Evolutionary conservation across 106 monocot genomes (phyloP).

Genomic region (Posidonia australis): DNA sequence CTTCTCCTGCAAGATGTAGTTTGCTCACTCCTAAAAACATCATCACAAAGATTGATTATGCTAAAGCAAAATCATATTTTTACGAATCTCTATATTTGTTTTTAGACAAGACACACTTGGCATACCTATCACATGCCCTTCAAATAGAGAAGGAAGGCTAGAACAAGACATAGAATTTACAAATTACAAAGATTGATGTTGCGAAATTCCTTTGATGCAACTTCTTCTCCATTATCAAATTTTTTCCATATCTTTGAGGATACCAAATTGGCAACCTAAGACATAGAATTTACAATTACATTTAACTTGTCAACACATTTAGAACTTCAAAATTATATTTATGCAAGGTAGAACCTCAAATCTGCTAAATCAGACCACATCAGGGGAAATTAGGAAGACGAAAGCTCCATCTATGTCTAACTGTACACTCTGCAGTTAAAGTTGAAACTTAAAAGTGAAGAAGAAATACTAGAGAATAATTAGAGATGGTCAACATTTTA

Average conservation of each 20-base stretch:
- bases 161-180: no score
- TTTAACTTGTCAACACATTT: not conserved
- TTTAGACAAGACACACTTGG: not conserved
- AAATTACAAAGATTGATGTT: constrained; percentile 32
- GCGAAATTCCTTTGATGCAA: constrained; percentile 27
- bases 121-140: constrained; percentile 68
- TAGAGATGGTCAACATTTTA: no score
- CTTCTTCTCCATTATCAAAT: no score
- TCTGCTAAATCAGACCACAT: constrained; percentile 55
- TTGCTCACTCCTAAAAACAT: constrained; percentile 45
- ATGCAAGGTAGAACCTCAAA: constrained; percentile 30
- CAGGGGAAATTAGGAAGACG: constrained; percentile 63
- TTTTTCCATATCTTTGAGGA: constrained; percentile 16
- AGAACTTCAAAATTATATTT: not conserved
- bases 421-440: constrained; percentile 50
- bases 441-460: no score
- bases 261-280: constrained; percentile 49
- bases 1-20: constrained; percentile 32
- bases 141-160: constrained; percentile 57
- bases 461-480: no score
- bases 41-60: not conserved
- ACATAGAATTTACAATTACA: no score
- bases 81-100: not conserved
- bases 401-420: constrained; percentile 36
- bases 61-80: not conserved